phyloP scores from a whole-genome alignment of 768 basidiomycete species.

The Chalciporus pseudorubinellus region DNA sequence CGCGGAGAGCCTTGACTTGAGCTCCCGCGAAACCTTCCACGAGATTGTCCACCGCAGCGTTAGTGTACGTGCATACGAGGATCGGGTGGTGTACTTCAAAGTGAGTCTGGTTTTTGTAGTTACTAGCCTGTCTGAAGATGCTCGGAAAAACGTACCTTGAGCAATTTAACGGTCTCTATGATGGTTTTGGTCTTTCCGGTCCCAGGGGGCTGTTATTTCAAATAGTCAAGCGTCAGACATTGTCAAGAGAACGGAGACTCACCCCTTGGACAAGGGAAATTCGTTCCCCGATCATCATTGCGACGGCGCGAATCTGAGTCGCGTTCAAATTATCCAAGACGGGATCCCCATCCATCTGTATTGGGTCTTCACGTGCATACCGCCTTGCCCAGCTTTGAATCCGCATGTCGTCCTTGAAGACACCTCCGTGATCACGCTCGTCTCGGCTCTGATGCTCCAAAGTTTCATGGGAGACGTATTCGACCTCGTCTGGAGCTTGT shows the following conservation, averaged over 20 bases:
- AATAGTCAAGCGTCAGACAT: background rate
- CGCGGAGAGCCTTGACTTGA: conserved; percentile 71
- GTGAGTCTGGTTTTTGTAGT: conserved; percentile 46
- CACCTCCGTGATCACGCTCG: conserved; percentile 35
- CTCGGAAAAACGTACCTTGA: conserved; percentile 51
- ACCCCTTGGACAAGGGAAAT: conserved; percentile 87
- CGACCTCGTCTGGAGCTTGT: conserved; percentile 39
- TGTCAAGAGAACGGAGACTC: conserved; percentile 22
- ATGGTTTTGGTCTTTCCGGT: conserved; percentile 94
- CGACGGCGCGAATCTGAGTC: conserved; percentile 80
- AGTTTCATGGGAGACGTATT: conserved; percentile 36
- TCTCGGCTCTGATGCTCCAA: conserved; percentile 38
- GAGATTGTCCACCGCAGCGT: conserved; percentile 89
- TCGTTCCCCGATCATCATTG: conserved; percentile 79
- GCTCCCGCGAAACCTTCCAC: conserved; percentile 65
- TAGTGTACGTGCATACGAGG: conserved; percentile 92
- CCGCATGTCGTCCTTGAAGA: conserved; percentile 68
- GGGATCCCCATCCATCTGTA: conserved; percentile 79
- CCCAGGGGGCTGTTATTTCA: conserved; percentile 67
- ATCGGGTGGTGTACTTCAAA: conserved; percentile 83
- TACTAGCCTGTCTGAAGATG: background rate
- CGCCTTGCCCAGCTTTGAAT: conserved; percentile 82
- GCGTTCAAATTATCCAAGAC: conserved; percentile 58
- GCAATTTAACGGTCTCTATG: conserved; percentile 75
- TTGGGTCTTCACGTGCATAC: conserved; percentile 55